A percentile compares a stretch with the other conserved stretches of the same genome.
Evolutionary conservation across 1,139 yeast genomes (phyloP).

Genomic region (Meyerozyma smithsonii): DNA sequence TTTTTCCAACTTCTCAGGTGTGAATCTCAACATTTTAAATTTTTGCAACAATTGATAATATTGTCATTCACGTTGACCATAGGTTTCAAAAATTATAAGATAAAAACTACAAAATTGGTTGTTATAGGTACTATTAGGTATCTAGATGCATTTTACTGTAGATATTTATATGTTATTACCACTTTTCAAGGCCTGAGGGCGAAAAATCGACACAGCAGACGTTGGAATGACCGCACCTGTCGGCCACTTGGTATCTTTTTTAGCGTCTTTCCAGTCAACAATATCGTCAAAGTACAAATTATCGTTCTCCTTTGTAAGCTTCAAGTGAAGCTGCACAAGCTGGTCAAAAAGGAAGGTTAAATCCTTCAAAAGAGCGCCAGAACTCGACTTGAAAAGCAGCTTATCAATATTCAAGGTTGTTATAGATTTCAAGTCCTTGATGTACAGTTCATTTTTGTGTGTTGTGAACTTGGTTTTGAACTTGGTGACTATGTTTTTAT

Average conservation of each 20-base stretch:
- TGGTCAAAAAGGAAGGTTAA: conserved; percentile 36
- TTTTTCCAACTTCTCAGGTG: too few species aligned
- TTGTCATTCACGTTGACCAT: neutral
- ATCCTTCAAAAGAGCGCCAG: conserved; percentile 37
- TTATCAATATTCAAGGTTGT: conserved; percentile 34
- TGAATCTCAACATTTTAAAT: neutral
- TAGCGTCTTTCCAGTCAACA: conserved; percentile 33
- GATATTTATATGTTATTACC: too few species aligned
- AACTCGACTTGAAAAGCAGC: conserved; percentile 28
- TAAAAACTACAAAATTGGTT: too few species aligned
- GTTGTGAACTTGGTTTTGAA: conserved; percentile 24
- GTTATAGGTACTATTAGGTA: too few species aligned
- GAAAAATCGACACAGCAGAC: neutral
- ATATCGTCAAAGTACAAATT: conserved; percentile 36
- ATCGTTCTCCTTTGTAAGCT: conserved; percentile 40
- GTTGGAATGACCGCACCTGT: conserved; percentile 36
- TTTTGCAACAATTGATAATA: neutral
- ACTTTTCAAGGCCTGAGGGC: neutral
- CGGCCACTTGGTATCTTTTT: conserved; percentile 43
- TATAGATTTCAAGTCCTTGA: conserved; percentile 31
- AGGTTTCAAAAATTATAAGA: neutral
- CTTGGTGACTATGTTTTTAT: conserved; percentile 15
- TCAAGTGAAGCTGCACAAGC: conserved; percentile 32
- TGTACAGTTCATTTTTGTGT: conserved; percentile 27
- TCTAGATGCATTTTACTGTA: too few species aligned